A percentile compares a stretch with the other conserved stretches of the same genome.
phyloP scores from a whole-genome alignment of 371 early-diverging fungal species.

The Parasitella parasitica region DNA sequence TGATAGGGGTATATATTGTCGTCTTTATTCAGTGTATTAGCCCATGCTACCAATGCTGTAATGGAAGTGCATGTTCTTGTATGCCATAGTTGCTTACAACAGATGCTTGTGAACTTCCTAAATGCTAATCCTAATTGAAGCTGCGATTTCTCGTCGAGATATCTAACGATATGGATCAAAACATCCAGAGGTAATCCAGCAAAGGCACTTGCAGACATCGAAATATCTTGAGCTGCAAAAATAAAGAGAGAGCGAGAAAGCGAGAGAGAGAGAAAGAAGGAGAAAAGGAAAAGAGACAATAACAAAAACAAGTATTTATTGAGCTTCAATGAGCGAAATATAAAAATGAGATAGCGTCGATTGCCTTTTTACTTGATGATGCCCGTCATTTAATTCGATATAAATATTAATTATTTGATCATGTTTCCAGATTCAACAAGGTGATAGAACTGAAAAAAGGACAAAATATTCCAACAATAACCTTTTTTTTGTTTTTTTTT shows the following conservation, averaged over 20 bases:
- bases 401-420: not conserved
- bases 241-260: not conserved
- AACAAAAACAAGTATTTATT: not conserved
- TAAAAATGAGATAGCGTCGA: not conserved
- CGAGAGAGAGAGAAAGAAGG: not conserved
- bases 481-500: no score
- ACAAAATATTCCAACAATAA: no score
- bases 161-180: not conserved
- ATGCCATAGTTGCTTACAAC: constrained; percentile 5
- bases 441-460: not conserved
- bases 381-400: not conserved
- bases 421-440: not conserved
- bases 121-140: not conserved
- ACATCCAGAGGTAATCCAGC: not conserved
- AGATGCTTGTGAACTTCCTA: not conserved
- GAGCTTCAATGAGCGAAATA: not conserved
- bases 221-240: not conserved
- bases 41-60: not conserved
- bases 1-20: not conserved
- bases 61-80: not conserved
- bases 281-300: no score
- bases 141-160: constrained; percentile 1
- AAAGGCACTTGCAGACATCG: not conserved
- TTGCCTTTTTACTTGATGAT: not conserved
- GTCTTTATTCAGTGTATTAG: not conserved